A percentile compares a stretch with the other conserved stretches of the same genome.
phyloP scores from a whole-genome alignment of 495 filamentous ascomycete genomes.

The Chaetomidium leptoderma region DNA sequence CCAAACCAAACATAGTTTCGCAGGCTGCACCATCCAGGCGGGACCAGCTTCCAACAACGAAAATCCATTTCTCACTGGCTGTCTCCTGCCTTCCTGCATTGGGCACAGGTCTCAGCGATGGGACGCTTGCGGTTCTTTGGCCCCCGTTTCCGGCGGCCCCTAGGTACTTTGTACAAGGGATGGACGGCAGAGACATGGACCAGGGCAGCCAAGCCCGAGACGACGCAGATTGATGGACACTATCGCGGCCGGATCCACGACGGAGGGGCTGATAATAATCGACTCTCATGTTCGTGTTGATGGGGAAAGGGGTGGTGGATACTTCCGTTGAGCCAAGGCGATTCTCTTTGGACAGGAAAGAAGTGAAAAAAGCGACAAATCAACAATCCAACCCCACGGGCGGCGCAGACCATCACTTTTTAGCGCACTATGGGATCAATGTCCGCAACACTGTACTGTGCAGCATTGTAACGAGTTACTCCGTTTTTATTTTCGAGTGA shows the following conservation, averaged over 20 bases:
- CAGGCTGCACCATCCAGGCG: constrained; percentile 10
- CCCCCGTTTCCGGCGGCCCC: neutral
- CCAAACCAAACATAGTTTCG: constrained; percentile 18
- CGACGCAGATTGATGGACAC: neutral
- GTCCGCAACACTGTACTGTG: constrained; percentile 2
- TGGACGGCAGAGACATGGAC: constrained; percentile 9
- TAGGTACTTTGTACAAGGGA: no score
- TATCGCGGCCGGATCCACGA: constrained; percentile 7
- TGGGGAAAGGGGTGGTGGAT: neutral
- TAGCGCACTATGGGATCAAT: constrained; percentile 6
- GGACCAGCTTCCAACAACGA: constrained; percentile 6
- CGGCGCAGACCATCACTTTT: constrained; percentile 3
- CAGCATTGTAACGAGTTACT: neutral
- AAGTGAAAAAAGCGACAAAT: neutral
- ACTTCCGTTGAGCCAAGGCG: no score
- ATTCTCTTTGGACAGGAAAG: neutral
- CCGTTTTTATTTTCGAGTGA: neutral
- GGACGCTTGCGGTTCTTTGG: constrained; percentile 7
- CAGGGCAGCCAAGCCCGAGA: constrained; percentile 12
- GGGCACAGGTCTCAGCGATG: neutral
- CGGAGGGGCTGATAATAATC: neutral
- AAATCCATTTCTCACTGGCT: constrained; percentile 2
- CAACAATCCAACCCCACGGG: constrained; percentile 1
- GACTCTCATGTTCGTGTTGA: neutral
- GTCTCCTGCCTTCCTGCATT: neutral